Percentiles rank a stretch among this genome's conserved stretches.
These are phyloP conservation scores for Acanthamoeba polyphaga DNA, from an alignment of 208 protist genomes.

Conservation along the genomic window DNA sequence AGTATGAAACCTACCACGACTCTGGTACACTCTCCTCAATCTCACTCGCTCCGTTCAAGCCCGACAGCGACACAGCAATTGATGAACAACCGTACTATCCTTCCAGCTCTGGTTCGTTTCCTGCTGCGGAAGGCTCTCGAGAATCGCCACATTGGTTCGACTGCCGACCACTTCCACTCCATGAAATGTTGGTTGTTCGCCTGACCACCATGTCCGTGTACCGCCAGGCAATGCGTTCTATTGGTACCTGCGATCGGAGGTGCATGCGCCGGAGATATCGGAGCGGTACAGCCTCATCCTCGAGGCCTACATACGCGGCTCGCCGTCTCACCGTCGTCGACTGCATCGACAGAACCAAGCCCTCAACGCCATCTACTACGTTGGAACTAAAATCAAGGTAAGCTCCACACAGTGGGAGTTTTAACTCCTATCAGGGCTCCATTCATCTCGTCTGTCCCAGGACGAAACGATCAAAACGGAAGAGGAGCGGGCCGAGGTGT, in stretches of 20 bases:
- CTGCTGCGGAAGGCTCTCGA: slow-evolving; percentile 89
- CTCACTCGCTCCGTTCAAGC: too few relatives aligned
- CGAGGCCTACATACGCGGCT: slow-evolving; percentile 86
- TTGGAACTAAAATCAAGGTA: background rate
- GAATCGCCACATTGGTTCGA: slow-evolving; percentile 71
- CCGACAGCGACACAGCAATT: too few relatives aligned
- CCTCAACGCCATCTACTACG: background rate
- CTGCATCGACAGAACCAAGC: background rate
- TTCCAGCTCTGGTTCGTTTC: slow-evolving; percentile 82
- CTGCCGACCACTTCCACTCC: background rate
- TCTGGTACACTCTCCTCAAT: slow-evolving; percentile 86
- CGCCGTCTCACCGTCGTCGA: slow-evolving; percentile 73
- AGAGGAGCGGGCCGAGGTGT: background rate
- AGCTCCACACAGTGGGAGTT: background rate
- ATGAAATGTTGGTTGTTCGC: background rate
- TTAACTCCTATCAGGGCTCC: background rate
- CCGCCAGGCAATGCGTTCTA: slow-evolving; percentile 60
- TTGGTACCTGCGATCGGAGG: slow-evolving; percentile 72
- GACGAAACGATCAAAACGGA: slow-evolving; percentile 53
- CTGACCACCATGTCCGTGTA: slow-evolving; percentile 81
- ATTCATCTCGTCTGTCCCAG: background rate
- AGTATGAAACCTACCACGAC: slow-evolving; percentile 93
- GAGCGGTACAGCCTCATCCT: slow-evolving; percentile 88
- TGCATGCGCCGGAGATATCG: slow-evolving; percentile 82
- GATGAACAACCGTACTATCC: slow-evolving; percentile 46